Evolutionary conservation across 2,329 filamentous ascomycete genomes (phyloP).

Genomic region (Ascochyta rabiei): DNA sequence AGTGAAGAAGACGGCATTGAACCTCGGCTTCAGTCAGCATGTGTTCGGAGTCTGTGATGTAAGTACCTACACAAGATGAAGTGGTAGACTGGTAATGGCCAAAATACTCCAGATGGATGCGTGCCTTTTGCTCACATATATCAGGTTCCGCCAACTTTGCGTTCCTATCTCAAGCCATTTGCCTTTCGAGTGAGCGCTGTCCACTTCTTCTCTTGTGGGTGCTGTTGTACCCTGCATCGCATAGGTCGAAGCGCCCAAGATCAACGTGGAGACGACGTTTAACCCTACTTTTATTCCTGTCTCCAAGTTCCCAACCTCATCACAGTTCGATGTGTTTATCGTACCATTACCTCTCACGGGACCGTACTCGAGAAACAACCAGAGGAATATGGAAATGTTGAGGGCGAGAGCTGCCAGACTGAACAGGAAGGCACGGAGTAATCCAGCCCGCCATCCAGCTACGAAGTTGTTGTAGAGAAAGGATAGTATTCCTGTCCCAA

Average conservation of each 20-base stretch:
- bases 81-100: conserved; percentile 20
- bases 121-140: conserved; percentile 18
- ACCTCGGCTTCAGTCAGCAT: conserved; percentile 5
- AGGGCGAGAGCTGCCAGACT: conserved; percentile 16
- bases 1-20: conserved; percentile 26
- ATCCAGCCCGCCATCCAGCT: conserved; percentile 22
- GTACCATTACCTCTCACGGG: neutral
- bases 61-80: conserved; percentile 23
- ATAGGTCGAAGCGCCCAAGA: conserved; percentile 27
- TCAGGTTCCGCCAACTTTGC: conserved; percentile 20
- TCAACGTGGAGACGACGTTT: conserved; percentile 51
- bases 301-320: conserved; percentile 10
- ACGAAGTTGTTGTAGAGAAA: conserved; percentile 18
- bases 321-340: conserved; percentile 29
- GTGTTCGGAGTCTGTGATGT: neutral
- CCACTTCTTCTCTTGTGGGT: conserved; percentile 29
- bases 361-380: conserved; percentile 9
- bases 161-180: conserved; percentile 29
- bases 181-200: conserved; percentile 32
- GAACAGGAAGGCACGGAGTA: conserved; percentile 20
- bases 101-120: conserved; percentile 16
- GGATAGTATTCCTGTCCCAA: conserved; percentile 12
- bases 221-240: conserved; percentile 31
- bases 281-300: conserved; percentile 51
- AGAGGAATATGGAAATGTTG: conserved; percentile 19